Conservation (phyloP, 257 asterid species). For the Misopates orontium region DNA sequence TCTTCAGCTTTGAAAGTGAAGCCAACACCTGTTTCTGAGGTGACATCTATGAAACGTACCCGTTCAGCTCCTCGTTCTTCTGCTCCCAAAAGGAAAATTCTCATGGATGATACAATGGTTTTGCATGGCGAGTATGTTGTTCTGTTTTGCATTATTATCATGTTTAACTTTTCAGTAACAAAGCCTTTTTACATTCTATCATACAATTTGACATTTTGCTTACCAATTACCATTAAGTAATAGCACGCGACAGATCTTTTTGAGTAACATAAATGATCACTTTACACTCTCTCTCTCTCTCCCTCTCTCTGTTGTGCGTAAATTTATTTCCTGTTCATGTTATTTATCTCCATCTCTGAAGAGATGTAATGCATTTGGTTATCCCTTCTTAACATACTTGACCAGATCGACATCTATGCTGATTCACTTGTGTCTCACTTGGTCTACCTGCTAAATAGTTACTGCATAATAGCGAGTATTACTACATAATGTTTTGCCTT, state of each 20-base stretch:
- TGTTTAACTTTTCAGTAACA: conserved; percentile 4
- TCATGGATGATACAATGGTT: conserved; percentile 93
- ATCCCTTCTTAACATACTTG: background rate
- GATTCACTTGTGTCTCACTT: conserved; percentile 18
- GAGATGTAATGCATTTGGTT: background rate
- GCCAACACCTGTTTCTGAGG: conserved; percentile 70
- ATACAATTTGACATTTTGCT: conserved; percentile 6
- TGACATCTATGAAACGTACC: conserved; percentile 64
- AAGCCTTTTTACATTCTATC: conserved; percentile 3
- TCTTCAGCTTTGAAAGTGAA: conserved; percentile 80
- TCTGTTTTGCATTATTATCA: conserved; percentile 12
- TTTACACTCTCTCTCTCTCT: background rate
- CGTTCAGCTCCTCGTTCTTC: conserved; percentile 57
- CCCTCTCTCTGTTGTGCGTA: background rate
- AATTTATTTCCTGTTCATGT: background rate
- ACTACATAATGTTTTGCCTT: conserved; percentile 6
- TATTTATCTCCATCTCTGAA: background rate
- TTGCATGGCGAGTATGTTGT: conserved; percentile 96
- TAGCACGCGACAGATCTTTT: background rate
- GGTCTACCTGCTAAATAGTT: background rate
- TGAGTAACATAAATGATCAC: background rate
- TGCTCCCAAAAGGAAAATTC: conserved; percentile 78
- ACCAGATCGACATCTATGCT: conserved; percentile 3
- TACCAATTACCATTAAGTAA: conserved; percentile 8
- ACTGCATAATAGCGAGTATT: conserved; percentile 6